phyloP scores from a whole-genome alignment of 164 flowering plant genomes.

The Saururus chinensis region DNA sequence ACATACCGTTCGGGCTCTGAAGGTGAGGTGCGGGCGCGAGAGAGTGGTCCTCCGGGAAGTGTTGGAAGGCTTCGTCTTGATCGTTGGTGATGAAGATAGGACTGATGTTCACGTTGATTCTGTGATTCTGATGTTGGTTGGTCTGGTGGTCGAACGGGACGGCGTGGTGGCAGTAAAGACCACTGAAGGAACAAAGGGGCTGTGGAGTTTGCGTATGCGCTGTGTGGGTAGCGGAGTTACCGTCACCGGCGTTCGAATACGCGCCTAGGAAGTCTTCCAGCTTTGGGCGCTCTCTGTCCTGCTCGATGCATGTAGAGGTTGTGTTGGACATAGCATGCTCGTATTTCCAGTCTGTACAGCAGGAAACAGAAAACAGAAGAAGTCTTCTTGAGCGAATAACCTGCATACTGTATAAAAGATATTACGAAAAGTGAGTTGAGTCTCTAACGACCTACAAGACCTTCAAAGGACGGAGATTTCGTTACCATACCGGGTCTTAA shows the following conservation, averaged over 20 bases:
- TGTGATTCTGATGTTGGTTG: slow-evolving; percentile 3
- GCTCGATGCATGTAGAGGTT: slow-evolving; percentile 8
- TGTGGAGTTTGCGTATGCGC: neutral
- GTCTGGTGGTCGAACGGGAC: slow-evolving; percentile 7
- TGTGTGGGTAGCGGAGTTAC: slow-evolving; percentile 9
- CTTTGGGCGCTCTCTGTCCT: slow-evolving; percentile 42
- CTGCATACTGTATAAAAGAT: neutral
- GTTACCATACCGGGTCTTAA: too few species aligned
- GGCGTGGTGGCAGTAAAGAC: slow-evolving; percentile 18
- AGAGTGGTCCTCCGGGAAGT: slow-evolving; percentile 9
- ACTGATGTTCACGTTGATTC: slow-evolving; percentile 42
- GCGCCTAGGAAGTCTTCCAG: slow-evolving; percentile 73
- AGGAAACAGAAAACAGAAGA: neutral
- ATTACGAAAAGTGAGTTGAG: neutral
- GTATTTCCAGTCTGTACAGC: slow-evolving; percentile 41
- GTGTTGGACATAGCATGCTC: slow-evolving; percentile 15
- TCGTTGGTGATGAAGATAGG: slow-evolving; percentile 19
- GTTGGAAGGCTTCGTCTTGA: slow-evolving; percentile 6
- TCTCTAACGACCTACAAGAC: too few species aligned
- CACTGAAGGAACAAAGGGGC: slow-evolving; percentile 8
- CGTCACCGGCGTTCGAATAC: slow-evolving; percentile 28
- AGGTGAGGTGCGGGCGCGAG: slow-evolving; percentile 10
- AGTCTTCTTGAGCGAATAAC: neutral
- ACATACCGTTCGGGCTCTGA: slow-evolving; percentile 8
- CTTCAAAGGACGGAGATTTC: too few species aligned